A percentile compares a stretch with the other conserved stretches of the same genome.
Conservation (phyloP, 371 early-diverging fungal genomes). For the Saksenaea vasiformis region DNA sequence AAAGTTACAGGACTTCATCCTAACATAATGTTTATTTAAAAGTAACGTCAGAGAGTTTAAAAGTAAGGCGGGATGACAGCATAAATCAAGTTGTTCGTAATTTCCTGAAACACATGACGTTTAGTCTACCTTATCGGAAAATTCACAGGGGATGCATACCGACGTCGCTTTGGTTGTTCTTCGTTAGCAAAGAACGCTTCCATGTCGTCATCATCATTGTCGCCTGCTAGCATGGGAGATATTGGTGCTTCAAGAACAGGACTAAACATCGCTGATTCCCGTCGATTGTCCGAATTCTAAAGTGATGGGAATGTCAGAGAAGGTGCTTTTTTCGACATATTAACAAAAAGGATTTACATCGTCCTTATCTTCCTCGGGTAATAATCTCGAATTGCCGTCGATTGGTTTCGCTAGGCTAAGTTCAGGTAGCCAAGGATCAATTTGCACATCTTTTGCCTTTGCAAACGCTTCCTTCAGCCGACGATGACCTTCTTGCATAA, state of each 20-base stretch:
- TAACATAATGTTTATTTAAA: too few species aligned
- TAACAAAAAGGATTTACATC: not conserved
- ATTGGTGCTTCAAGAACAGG: slow-evolving; percentile 16
- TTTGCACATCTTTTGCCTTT: slow-evolving; percentile 17
- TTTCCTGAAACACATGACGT: slow-evolving; percentile 7
- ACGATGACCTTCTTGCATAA: slow-evolving; percentile 39
- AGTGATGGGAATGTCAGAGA: not conserved
- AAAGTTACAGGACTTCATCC: too few species aligned
- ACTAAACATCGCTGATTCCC: slow-evolving; percentile 15
- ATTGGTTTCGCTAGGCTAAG: not conserved
- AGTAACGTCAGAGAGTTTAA: too few species aligned
- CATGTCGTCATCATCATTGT: slow-evolving; percentile 11
- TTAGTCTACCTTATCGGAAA: not conserved
- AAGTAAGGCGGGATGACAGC: too few species aligned
- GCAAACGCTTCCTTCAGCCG: slow-evolving; percentile 40
- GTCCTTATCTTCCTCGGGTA: not conserved
- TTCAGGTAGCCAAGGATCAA: slow-evolving; percentile 8
- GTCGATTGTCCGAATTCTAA: not conserved
- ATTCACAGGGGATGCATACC: not conserved
- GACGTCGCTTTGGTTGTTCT: slow-evolving; percentile 2
- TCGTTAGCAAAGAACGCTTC: not conserved
- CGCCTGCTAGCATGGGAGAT: slow-evolving; percentile 12
- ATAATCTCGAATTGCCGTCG: not conserved
- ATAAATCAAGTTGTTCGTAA: too few species aligned
- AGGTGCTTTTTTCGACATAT: not conserved